A percentile compares a stretch with the other conserved stretches of the same genome.
Evolutionary conservation across 2,329 filamentous ascomycete species (phyloP).

Genomic region (Aspergillus puulaauensis): DNA sequence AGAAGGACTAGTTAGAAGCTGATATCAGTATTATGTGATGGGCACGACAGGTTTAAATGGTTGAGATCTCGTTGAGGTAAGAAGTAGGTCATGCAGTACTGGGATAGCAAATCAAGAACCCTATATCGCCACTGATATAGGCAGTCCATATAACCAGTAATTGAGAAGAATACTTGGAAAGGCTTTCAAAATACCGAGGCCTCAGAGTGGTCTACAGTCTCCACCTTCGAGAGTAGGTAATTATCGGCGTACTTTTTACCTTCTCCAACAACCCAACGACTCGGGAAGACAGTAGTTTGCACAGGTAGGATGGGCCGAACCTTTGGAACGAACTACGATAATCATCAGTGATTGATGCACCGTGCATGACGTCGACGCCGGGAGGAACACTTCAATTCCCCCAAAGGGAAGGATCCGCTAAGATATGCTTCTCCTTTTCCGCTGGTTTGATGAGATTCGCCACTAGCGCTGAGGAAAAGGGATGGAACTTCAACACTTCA

Average conservation of each 20-base stretch:
- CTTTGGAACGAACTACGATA: conserved; percentile 3
- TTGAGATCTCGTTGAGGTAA: not conserved
- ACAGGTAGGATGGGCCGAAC: conserved; percentile 6
- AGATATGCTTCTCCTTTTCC: conserved; percentile 9
- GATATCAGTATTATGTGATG: not conserved
- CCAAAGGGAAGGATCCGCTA: conserved; percentile 11
- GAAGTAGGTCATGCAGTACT: not conserved
- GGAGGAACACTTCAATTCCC: not conserved
- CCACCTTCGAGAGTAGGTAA: not conserved
- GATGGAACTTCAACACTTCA: not conserved
- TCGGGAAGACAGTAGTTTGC: not conserved
- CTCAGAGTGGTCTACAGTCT: not conserved
- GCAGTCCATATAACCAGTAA: no score
- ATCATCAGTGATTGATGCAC: conserved; percentile 14
- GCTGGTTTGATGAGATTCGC: conserved; percentile 5
- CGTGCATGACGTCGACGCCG: conserved; percentile 22
- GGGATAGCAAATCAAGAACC: not conserved
- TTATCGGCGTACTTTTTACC: not conserved
- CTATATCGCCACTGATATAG: no score
- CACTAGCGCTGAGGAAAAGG: conserved; percentile 2
- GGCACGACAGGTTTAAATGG: not conserved
- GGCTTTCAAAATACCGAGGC: not conserved
- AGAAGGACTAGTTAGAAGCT: not conserved
- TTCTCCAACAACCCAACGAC: not conserved
- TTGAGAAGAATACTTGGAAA: not conserved